Percentiles rank a stretch among this genome's conserved stretches.
Evolutionary conservation across 2,329 filamentous ascomycete species (phyloP).

Genomic region (Colletotrichum tanaceti): DNA sequence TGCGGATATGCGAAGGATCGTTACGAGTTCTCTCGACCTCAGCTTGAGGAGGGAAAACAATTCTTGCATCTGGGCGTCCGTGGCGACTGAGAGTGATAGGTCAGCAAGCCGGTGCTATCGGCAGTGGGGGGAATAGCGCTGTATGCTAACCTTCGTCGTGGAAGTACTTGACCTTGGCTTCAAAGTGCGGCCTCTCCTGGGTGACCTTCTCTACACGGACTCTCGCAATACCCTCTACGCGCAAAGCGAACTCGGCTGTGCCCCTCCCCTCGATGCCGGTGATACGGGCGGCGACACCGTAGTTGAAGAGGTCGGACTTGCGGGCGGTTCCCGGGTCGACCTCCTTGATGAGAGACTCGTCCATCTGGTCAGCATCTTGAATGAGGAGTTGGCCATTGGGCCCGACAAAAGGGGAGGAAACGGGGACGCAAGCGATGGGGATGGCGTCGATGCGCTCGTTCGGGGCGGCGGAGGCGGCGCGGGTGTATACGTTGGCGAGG

Average conservation of each 20-base stretch:
- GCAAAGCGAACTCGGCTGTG: conserved; percentile 80
- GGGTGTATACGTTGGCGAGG: conserved; percentile 85
- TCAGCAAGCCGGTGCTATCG: conserved; percentile 11
- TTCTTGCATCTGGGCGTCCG: conserved; percentile 72
- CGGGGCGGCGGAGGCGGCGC: conserved; percentile 74
- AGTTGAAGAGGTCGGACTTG: conserved; percentile 82
- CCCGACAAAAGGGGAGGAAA: conserved; percentile 80
- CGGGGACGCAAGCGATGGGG: conserved; percentile 87
- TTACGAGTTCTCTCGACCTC: conserved; percentile 86
- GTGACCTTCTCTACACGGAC: conserved; percentile 79
- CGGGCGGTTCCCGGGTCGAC: conserved; percentile 69
- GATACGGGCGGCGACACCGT: conserved; percentile 84
- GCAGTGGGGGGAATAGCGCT: background rate
- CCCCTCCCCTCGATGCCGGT: conserved; percentile 80
- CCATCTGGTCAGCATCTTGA: conserved; percentile 68
- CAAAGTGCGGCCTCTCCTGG: conserved; percentile 86
- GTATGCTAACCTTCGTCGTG: conserved; percentile 72
- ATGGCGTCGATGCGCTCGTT: conserved; percentile 73
- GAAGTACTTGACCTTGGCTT: conserved; percentile 79
- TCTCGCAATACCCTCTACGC: conserved; percentile 86
- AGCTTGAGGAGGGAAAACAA: conserved; percentile 85
- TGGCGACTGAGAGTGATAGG: conserved; percentile 31
- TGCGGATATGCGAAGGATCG: conserved; percentile 84
- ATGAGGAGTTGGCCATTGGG: conserved; percentile 81
- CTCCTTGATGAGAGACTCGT: conserved; percentile 55